These are phyloP conservation scores for Alternaria consortialis DNA, from an alignment of 2,329 filamentous ascomycete species.

Conservation along the genomic window DNA sequence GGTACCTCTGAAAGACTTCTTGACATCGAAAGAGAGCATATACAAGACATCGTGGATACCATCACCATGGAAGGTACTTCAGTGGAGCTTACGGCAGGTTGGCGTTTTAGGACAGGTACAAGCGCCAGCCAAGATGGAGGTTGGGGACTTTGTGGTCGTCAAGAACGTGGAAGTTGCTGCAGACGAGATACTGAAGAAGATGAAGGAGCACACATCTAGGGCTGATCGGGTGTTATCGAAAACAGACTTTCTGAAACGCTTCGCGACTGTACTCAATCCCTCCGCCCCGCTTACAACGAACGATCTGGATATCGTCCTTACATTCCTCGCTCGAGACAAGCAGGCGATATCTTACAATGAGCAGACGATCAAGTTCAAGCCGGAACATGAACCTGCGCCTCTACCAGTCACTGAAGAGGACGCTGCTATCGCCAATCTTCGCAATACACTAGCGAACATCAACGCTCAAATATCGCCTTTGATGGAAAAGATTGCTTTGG, in stretches of 20 bases:
- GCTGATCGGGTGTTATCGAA: constrained; percentile 49
- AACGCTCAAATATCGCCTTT: constrained; percentile 73
- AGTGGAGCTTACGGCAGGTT: constrained; percentile 75
- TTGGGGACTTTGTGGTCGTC: constrained; percentile 72
- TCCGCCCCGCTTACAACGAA: constrained; percentile 52
- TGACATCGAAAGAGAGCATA: constrained; percentile 71
- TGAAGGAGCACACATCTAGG: constrained; percentile 44
- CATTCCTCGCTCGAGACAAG: constrained; percentile 63
- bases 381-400: constrained; percentile 47
- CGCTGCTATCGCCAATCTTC: constrained; percentile 79
- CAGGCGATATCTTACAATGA: constrained; percentile 81
- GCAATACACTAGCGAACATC: constrained; percentile 74
- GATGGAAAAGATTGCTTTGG: constrained; percentile 60
- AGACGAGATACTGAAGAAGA: constrained; percentile 51
- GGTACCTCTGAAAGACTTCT: constrained; percentile 75
- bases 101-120: constrained; percentile 65
- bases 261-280: constrained; percentile 39
- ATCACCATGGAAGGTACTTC: constrained; percentile 73
- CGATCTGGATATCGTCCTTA: constrained; percentile 78
- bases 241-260: constrained; percentile 46
- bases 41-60: constrained; percentile 75
- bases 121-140: constrained; percentile 65
- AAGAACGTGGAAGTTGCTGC: constrained; percentile 68
- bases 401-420: constrained; percentile 78
- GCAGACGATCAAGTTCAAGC: constrained; percentile 77